These are phyloP conservation scores for Bolboschoenoplectus hybrid DNA, from an alignment of 202 grass and related monocot genomes.

Conservation along the genomic window DNA sequence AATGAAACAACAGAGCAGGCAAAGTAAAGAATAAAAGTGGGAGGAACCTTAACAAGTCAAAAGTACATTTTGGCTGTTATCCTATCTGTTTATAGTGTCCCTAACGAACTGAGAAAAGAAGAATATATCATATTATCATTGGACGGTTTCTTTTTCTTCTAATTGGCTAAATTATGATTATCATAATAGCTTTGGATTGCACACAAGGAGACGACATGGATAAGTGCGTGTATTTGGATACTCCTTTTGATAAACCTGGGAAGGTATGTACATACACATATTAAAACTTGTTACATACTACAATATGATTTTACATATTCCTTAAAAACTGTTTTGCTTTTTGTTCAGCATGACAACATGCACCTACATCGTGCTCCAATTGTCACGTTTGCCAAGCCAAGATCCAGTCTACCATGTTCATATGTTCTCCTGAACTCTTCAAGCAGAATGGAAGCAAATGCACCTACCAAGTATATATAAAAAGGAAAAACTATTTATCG, in stretches of 20 bases:
- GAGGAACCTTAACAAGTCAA: neutral
- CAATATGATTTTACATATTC: neutral
- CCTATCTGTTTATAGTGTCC: neutral
- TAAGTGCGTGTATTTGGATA: constrained; percentile 76
- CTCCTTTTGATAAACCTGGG: constrained; percentile 83
- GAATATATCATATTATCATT: neutral
- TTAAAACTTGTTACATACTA: constrained; percentile 20
- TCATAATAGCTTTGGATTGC: constrained; percentile 68
- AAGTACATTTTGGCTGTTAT: neutral
- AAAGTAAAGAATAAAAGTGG: neutral
- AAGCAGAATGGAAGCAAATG: constrained; percentile 50
- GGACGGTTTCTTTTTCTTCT: neutral
- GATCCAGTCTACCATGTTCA: constrained; percentile 46
- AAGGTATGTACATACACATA: constrained; percentile 48
- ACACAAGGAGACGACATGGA: constrained; percentile 79
- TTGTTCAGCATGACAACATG: constrained; percentile 68
- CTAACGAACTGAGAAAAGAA: neutral
- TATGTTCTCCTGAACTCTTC: constrained; percentile 52
- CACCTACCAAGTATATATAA: neutral
- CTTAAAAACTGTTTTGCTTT: neutral
- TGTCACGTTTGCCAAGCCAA: constrained; percentile 58
- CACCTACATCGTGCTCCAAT: constrained; percentile 71
- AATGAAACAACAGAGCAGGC: neutral
- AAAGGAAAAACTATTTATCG: no score
- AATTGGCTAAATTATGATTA: neutral